Conservation (phyloP, 140 eudicot genomes). For the Erigeron philadelphicus region DNA sequence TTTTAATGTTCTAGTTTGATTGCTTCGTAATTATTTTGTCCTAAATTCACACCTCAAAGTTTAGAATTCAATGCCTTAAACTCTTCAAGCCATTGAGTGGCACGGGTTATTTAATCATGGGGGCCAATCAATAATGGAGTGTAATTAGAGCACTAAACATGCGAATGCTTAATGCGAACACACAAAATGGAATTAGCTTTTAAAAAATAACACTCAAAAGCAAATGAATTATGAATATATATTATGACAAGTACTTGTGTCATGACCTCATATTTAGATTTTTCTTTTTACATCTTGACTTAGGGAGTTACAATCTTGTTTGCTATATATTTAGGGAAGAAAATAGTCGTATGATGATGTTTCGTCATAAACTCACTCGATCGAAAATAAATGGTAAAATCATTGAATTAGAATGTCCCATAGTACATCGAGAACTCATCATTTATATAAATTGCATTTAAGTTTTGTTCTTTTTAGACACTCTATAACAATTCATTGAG, state of each 20-base stretch:
- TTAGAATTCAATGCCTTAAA: not conserved
- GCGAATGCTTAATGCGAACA: not conserved
- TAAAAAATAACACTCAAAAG: not conserved
- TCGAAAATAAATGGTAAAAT: not conserved
- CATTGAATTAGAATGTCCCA: too few relatives aligned
- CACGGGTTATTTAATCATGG: conserved; percentile 9
- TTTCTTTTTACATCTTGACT: not conserved
- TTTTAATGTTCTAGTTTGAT: conserved; percentile 10
- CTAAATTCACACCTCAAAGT: not conserved
- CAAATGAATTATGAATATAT: not conserved
- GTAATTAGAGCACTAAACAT: conserved; percentile 16
- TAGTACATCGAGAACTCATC: not conserved
- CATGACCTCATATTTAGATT: not conserved
- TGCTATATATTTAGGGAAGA: not conserved
- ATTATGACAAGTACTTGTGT: too few relatives aligned
- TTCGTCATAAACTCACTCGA: not conserved
- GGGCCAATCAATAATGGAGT: conserved; percentile 8
- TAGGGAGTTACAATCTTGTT: not conserved
- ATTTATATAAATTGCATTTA: not conserved
- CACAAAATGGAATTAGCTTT: not conserved
- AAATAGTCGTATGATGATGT: not conserved
- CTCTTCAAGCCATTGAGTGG: not conserved
- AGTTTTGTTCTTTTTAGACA: not conserved
- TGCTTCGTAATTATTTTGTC: not conserved
- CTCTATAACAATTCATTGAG: not conserved